Evolutionary conservation across 1,284 basidiomycete species (phyloP).

Genomic region (Puccinia coronata): DNA sequence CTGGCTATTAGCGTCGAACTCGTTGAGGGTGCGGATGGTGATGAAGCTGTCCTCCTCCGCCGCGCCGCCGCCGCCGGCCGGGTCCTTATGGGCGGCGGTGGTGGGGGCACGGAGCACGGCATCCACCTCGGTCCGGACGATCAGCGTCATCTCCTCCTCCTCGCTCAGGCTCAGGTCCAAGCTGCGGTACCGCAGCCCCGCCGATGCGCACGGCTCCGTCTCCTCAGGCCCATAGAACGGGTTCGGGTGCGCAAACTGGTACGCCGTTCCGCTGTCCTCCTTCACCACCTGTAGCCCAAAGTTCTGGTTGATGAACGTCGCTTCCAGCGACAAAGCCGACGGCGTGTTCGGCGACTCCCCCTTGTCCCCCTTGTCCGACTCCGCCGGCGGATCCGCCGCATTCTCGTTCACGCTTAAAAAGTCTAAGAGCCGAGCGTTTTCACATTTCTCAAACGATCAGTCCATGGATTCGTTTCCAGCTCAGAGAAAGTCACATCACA

Average conservation of each 20-base stretch:
- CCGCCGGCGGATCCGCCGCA: constrained; percentile 89
- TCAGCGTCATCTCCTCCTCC: constrained; percentile 85
- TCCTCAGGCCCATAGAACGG: constrained; percentile 94
- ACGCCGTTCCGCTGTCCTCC: constrained; percentile 65
- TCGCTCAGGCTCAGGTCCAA: constrained; percentile 89
- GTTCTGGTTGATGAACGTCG: constrained; percentile 99
- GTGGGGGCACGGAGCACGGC: constrained; percentile 70
- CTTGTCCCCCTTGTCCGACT: constrained; percentile 75
- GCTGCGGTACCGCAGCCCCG: constrained; percentile 92
- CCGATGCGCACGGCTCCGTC: constrained; percentile 89
- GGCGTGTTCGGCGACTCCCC: constrained; percentile 94
- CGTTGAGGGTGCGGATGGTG: constrained; percentile 93
- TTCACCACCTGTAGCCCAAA: constrained; percentile 94
- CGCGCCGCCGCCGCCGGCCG: too few species aligned
- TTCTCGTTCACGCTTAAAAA: constrained; percentile 99
- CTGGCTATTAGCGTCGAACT: constrained; percentile 88
- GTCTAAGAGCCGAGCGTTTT: too few species aligned
- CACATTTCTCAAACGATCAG: too few species aligned
- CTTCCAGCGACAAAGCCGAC: constrained; percentile 89
- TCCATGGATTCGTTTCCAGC: too few species aligned
- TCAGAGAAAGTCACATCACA: neutral
- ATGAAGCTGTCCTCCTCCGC: constrained; percentile 63
- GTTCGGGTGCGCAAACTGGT: constrained; percentile 80
- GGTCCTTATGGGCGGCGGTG: constrained; percentile 63
- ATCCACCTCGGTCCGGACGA: constrained; percentile 95